Conservation (phyloP, 805 yeast species). For the Hanseniaspora occidentalis region DNA sequence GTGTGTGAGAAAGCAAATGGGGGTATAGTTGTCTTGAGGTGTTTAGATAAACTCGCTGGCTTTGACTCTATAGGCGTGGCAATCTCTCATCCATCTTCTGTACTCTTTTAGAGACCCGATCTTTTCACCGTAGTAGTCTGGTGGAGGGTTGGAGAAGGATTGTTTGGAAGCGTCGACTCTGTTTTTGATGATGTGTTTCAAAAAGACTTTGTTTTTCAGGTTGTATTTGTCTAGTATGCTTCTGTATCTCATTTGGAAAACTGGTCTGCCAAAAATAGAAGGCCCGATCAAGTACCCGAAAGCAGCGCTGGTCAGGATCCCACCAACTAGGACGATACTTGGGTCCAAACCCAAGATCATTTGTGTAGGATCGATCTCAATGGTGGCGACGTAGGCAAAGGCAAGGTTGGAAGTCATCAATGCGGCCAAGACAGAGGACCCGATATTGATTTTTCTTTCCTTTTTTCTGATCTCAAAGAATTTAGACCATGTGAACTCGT, state of each 20-base stretch:
- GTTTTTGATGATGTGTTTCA: slow-evolving; percentile 59
- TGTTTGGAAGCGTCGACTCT: slow-evolving; percentile 90
- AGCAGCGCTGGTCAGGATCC: slow-evolving; percentile 57
- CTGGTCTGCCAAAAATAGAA: slow-evolving; percentile 50
- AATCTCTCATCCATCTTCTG: slow-evolving; percentile 93
- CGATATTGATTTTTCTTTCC: slow-evolving; percentile 57
- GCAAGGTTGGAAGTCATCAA: slow-evolving; percentile 52
- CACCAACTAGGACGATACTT: slow-evolving; percentile 66
- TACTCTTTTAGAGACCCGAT: slow-evolving; percentile 77
- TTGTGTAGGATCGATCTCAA: slow-evolving; percentile 81
- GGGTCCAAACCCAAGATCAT: slow-evolving; percentile 82
- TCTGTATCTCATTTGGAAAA: slow-evolving; percentile 35
- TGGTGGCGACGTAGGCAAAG: slow-evolving; percentile 64
- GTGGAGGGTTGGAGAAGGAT: slow-evolving; percentile 86
- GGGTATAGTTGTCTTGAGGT: no score
- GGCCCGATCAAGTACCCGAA: slow-evolving; percentile 82
- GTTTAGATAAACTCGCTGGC: slow-evolving; percentile 54
- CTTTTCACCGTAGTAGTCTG: slow-evolving; percentile 97
- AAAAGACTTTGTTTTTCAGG: slow-evolving; percentile 58
- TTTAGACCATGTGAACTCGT: slow-evolving; percentile 56
- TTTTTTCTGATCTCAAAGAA: slow-evolving; percentile 66
- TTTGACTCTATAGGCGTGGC: slow-evolving; percentile 80
- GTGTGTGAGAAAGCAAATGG: not conserved
- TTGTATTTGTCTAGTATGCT: slow-evolving; percentile 34
- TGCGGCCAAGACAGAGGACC: slow-evolving; percentile 58